Evolutionary conservation across 768 basidiomycete species (phyloP).

Genomic region (Mycena amicta): DNA sequence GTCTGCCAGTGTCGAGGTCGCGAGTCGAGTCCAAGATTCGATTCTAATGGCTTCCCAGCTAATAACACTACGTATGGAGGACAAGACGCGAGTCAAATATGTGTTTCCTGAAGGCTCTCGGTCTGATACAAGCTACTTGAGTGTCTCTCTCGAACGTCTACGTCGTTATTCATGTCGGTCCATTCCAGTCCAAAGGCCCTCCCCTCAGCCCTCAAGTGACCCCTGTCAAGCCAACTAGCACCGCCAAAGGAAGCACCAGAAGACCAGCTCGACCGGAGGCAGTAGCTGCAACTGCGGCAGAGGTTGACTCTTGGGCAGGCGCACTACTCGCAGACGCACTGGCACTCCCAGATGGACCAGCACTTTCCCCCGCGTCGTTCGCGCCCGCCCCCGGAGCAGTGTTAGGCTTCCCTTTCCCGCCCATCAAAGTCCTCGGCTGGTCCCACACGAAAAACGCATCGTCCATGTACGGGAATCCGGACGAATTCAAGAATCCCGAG

Average conservation of each 20-base stretch:
- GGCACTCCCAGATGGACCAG: too few species aligned
- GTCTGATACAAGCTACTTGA: too few species aligned
- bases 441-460: constrained; percentile 58
- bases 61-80: too few species aligned
- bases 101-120: too few species aligned
- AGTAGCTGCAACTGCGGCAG: neutral
- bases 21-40: too few species aligned
- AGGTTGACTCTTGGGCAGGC: neutral
- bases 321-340: too few species aligned
- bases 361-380: neutral
- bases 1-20: too few species aligned
- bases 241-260: neutral
- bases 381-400: neutral
- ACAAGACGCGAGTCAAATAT: too few species aligned
- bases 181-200: neutral
- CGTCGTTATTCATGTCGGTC: too few species aligned
- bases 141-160: too few species aligned
- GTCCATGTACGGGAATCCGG: constrained; percentile 40
- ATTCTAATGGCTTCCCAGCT: too few species aligned
- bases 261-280: neutral
- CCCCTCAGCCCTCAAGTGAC: neutral
- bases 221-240: neutral
- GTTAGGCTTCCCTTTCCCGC: neutral
- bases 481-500: constrained; percentile 44
- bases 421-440: constrained; percentile 41